These are phyloP conservation scores for Adansonia madagascariensis DNA, from an alignment of 441 rosid genomes.

Conservation along the genomic window DNA sequence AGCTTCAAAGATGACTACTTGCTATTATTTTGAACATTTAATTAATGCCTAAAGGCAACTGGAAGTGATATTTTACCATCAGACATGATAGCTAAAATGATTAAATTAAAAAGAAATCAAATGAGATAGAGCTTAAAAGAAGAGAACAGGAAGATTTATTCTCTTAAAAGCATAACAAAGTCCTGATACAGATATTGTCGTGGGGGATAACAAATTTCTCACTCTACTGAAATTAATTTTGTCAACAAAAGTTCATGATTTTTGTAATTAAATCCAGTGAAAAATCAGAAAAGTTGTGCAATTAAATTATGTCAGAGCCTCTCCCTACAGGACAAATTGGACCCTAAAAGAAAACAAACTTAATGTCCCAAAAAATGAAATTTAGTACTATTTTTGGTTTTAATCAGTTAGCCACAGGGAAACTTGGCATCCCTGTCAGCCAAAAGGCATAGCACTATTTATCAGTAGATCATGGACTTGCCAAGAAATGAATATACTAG, in stretches of 20 bases:
- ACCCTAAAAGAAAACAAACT: neutral
- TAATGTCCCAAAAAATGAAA: neutral
- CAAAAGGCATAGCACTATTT: neutral
- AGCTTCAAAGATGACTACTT: neutral
- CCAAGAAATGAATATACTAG: neutral
- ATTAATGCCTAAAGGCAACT: neutral
- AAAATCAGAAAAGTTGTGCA: neutral
- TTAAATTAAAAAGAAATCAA: neutral
- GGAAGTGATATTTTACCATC: neutral
- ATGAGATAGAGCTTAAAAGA: neutral
- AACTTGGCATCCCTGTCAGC: neutral
- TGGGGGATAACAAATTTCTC: neutral
- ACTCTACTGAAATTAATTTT: neutral
- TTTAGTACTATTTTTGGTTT: neutral
- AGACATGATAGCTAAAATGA: neutral
- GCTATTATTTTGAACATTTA: neutral
- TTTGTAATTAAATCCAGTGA: neutral
- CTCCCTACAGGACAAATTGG: neutral
- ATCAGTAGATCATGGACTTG: slow-evolving; percentile 8
- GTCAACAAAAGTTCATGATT: neutral
- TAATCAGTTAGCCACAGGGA: neutral
- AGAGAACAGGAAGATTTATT: neutral
- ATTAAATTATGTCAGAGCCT: neutral
- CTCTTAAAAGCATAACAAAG: slow-evolving; percentile 1
- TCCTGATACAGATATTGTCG: neutral